Percentiles rank a stretch among this genome's conserved stretches.
Conservation (phyloP, 306 rosid genomes). For the Quercus rubra region DNA sequence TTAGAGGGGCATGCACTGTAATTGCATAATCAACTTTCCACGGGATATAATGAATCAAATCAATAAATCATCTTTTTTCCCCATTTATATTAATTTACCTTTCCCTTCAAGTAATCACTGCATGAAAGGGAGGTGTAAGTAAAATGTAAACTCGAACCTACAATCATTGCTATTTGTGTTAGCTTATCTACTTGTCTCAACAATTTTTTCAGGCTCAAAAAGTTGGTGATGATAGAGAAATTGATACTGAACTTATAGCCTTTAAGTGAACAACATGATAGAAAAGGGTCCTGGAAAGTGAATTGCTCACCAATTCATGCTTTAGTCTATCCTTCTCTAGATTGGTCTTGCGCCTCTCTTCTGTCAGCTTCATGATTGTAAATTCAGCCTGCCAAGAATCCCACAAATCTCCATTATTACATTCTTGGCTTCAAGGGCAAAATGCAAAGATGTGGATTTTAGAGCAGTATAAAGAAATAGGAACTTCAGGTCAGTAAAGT, state of each 20-base stretch:
- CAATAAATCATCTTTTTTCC: neutral
- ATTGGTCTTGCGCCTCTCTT: slow-evolving; percentile 46
- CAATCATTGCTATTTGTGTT: slow-evolving; percentile 1
- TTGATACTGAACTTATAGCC: neutral
- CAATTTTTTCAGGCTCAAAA: neutral
- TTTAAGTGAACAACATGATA: neutral
- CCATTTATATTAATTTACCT: neutral
- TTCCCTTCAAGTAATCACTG: neutral
- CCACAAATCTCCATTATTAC: slow-evolving; percentile 16
- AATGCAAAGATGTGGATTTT: neutral
- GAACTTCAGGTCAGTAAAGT: neutral
- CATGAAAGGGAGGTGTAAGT: slow-evolving; percentile 1
- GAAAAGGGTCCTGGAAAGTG: neutral
- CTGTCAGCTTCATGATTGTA: slow-evolving; percentile 52
- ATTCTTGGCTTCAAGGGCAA: slow-evolving; percentile 3
- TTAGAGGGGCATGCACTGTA: neutral
- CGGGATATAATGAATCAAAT: neutral
- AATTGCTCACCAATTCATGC: slow-evolving; percentile 61
- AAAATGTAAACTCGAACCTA: slow-evolving; percentile 1
- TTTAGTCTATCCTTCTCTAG: slow-evolving; percentile 57
- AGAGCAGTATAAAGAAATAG: slow-evolving; percentile 3
- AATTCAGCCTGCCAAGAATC: slow-evolving; percentile 64
- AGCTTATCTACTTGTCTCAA: neutral
- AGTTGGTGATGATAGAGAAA: neutral
- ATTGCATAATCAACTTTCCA: neutral